These are phyloP conservation scores for Cardamine resedifolia DNA, from an alignment of 345 rosid species.

Conservation along the genomic window DNA sequence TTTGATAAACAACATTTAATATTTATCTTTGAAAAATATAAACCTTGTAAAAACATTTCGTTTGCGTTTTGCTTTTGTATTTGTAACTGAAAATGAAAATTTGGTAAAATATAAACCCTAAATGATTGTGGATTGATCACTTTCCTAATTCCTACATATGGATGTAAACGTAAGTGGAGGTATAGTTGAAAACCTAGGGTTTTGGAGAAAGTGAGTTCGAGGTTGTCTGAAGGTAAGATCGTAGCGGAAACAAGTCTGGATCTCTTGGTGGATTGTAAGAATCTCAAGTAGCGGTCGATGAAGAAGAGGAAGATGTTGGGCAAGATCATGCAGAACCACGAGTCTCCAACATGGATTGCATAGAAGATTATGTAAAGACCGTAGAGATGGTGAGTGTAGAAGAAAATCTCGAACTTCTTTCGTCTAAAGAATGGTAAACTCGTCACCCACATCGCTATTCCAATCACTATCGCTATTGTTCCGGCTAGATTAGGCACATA, in stretches of 20 bases:
- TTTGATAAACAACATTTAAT: too few species aligned
- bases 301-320: slow-evolving; percentile 67
- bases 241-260: slow-evolving; percentile 53
- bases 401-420: slow-evolving; percentile 58
- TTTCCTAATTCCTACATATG: too few species aligned
- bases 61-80: background rate
- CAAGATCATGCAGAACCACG: slow-evolving; percentile 51
- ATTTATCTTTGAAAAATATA: too few species aligned
- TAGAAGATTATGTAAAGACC: slow-evolving; percentile 57
- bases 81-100: slow-evolving; percentile 11
- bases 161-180: background rate
- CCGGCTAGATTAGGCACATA: slow-evolving; percentile 56
- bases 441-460: slow-evolving; percentile 60
- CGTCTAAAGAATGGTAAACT: slow-evolving; percentile 49
- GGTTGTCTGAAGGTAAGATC: slow-evolving; percentile 44
- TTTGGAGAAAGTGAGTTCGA: slow-evolving; percentile 66
- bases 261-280: slow-evolving; percentile 54
- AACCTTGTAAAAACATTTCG: too few species aligned
- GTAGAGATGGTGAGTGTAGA: slow-evolving; percentile 54
- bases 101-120: background rate
- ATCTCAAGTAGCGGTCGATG: slow-evolving; percentile 61
- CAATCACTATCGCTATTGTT: slow-evolving; percentile 50
- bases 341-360: slow-evolving; percentile 57
- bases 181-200: slow-evolving; percentile 38
- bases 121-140: background rate